These are phyloP conservation scores for Barbarea vulgaris DNA, from an alignment of 345 rosid species.

Conservation along the genomic window DNA sequence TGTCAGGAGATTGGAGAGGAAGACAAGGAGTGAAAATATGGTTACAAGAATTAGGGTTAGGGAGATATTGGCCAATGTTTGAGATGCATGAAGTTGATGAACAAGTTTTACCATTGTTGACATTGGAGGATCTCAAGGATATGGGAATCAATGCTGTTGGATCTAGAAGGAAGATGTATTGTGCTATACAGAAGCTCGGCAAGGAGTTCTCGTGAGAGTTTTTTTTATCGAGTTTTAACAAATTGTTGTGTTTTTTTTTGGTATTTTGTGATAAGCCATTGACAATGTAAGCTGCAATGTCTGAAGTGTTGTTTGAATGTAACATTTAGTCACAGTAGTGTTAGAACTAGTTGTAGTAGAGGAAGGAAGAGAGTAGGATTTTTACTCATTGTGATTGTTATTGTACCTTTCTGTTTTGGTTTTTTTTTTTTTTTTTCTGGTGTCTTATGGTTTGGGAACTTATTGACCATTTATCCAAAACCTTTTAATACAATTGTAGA, in stretches of 20 bases:
- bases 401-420: slow-evolving; percentile 23
- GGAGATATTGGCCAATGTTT: slow-evolving; percentile 75
- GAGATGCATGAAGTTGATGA: slow-evolving; percentile 92
- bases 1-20: slow-evolving; percentile 49
- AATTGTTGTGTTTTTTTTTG: slow-evolving; percentile 22
- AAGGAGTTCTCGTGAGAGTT: slow-evolving; percentile 67
- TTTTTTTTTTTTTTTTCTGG: background rate
- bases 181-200: slow-evolving; percentile 75
- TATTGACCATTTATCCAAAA: slow-evolving; percentile 25
- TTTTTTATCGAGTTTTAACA: slow-evolving; percentile 6
- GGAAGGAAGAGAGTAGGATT: slow-evolving; percentile 10
- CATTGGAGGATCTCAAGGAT: slow-evolving; percentile 87
- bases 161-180: slow-evolving; percentile 79
- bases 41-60: slow-evolving; percentile 55
- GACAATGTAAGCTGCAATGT: slow-evolving; percentile 54
- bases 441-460: slow-evolving; percentile 15
- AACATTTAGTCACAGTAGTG: slow-evolving; percentile 30
- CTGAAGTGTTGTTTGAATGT: slow-evolving; percentile 41
- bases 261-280: slow-evolving; percentile 42
- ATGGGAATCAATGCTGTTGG: slow-evolving; percentile 93
- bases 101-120: slow-evolving; percentile 76
- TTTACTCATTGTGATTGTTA: slow-evolving; percentile 25
- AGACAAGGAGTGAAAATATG: slow-evolving; percentile 34
- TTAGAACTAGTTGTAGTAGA: slow-evolving; percentile 39
- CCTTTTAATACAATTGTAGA: background rate